Conservation (phyloP, 2,329 filamentous ascomycete genomes). For the Pezicula neosporulosa region DNA sequence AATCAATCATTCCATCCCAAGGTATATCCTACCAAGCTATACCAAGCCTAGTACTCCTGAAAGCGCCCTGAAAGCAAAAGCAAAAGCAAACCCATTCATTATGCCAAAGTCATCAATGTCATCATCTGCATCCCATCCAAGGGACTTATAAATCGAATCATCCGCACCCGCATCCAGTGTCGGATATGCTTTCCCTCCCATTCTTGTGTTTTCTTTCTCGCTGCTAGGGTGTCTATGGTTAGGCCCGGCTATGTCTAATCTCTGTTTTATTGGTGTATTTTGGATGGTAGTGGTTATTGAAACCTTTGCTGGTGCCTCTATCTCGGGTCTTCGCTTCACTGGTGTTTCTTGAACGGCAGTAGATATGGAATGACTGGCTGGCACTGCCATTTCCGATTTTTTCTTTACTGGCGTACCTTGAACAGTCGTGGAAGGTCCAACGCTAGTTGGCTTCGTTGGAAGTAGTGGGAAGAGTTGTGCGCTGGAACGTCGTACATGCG, state of each 20-base stretch:
- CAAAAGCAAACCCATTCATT: conserved; percentile 5
- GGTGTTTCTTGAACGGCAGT: conserved; percentile 23
- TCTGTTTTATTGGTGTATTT: background rate
- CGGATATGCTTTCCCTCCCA: background rate
- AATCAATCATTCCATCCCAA: background rate
- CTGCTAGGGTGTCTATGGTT: background rate
- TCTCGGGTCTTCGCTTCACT: conserved; percentile 15
- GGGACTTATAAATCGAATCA: conserved; percentile 29
- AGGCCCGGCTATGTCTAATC: background rate
- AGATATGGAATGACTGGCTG: background rate
- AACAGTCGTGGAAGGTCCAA: conserved; percentile 1
- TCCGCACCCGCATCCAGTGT: conserved; percentile 8
- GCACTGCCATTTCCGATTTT: too few relatives aligned
- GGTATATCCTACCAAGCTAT: background rate
- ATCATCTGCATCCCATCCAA: conserved; percentile 33
- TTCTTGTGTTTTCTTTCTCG: background rate
- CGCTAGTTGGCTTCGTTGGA: background rate
- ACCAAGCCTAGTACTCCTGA: conserved; percentile 8
- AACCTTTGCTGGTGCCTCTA: conserved; percentile 13
- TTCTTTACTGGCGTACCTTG: conserved; percentile 18
- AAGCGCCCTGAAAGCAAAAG: too few relatives aligned
- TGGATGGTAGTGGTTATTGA: background rate
- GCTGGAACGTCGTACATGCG: conserved; percentile 19
- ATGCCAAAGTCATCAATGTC: conserved; percentile 28
- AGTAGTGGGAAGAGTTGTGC: conserved; percentile 17